These are phyloP conservation scores for Ambrosia hybrid DNA, from an alignment of 140 eudicot genomes.

Conservation along the genomic window DNA sequence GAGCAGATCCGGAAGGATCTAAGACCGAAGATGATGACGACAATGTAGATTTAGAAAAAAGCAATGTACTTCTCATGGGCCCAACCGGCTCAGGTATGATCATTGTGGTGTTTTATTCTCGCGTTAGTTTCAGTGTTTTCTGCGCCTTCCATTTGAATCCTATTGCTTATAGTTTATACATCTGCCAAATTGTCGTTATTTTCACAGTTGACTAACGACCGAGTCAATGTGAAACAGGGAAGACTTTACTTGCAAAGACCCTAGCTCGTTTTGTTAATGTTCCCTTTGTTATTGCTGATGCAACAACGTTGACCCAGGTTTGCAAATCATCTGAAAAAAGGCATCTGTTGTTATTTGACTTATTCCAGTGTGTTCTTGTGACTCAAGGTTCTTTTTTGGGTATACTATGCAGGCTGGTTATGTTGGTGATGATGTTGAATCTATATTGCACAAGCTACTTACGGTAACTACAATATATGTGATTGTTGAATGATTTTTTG, in stretches of 20 bases:
- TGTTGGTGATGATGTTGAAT: conserved; percentile 98
- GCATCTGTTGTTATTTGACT: background rate
- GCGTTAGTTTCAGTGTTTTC: background rate
- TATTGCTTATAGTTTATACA: conserved; percentile 2
- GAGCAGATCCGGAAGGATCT: conserved; percentile 48
- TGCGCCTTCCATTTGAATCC: background rate
- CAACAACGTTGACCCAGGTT: conserved; percentile 90
- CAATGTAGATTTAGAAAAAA: conserved; percentile 89
- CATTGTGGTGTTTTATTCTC: conserved; percentile 9
- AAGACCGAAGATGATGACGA: conserved; percentile 64
- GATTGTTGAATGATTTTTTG: conserved; percentile 1
- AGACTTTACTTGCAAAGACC: conserved; percentile 91
- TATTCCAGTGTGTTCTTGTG: conserved; percentile 3
- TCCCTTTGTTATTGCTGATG: conserved; percentile 95
- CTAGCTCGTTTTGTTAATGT: conserved; percentile 96
- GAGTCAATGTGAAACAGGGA: conserved; percentile 53
- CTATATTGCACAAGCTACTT: conserved; percentile 91
- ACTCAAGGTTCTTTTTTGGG: conserved; percentile 19
- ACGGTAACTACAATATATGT: conserved; percentile 44
- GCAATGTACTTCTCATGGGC: conserved; percentile 96
- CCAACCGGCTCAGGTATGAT: conserved; percentile 95
- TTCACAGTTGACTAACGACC: conserved; percentile 10
- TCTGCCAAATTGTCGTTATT: conserved; percentile 15
- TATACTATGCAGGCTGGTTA: conserved; percentile 86
- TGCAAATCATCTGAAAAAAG: conserved; percentile 16